Percentiles rank a stretch among this genome's conserved stretches.
Evolutionary conservation across 2,329 filamentous ascomycete species (phyloP).

Genomic region (Pleochaeta shiraiana): DNA sequence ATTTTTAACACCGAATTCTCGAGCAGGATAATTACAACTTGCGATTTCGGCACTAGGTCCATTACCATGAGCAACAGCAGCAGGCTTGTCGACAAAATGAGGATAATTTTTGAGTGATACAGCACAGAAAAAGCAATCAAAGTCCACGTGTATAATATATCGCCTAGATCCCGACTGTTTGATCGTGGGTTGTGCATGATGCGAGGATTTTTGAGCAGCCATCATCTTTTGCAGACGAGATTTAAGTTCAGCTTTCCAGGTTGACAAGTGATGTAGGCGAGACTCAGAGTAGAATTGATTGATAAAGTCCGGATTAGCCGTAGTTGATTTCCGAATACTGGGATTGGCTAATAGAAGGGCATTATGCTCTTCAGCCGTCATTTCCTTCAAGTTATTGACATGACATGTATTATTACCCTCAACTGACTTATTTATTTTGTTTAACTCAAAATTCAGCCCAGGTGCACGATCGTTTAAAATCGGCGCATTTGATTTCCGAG

Average conservation of each 20-base stretch:
- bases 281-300: constrained; percentile 93
- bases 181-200: constrained; percentile 25
- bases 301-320: constrained; percentile 80
- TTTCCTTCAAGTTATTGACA: constrained; percentile 13
- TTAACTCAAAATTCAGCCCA: too few relatives aligned
- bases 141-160: constrained; percentile 91
- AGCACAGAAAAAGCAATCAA: constrained; percentile 96
- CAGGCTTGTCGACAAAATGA: constrained; percentile 54
- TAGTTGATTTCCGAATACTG: constrained; percentile 67
- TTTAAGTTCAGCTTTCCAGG: constrained; percentile 92
- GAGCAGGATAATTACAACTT: constrained; percentile 88
- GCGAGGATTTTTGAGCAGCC: constrained; percentile 42
- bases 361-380: constrained; percentile 90
- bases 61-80: constrained; percentile 70
- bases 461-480: too few relatives aligned
- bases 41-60: constrained; percentile 86
- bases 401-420: constrained; percentile 8
- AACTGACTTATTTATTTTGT: too few relatives aligned
- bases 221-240: constrained; percentile 64
- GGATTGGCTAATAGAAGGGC: constrained; percentile 66
- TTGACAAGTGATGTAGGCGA: constrained; percentile 79
- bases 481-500: too few relatives aligned
- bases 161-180: constrained; percentile 40
- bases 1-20: constrained; percentile 74
- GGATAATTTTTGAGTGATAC: constrained; percentile 67